phyloP scores from a whole-genome alignment of 495 filamentous ascomycete genomes.

The Mytilinidion resinicola region DNA sequence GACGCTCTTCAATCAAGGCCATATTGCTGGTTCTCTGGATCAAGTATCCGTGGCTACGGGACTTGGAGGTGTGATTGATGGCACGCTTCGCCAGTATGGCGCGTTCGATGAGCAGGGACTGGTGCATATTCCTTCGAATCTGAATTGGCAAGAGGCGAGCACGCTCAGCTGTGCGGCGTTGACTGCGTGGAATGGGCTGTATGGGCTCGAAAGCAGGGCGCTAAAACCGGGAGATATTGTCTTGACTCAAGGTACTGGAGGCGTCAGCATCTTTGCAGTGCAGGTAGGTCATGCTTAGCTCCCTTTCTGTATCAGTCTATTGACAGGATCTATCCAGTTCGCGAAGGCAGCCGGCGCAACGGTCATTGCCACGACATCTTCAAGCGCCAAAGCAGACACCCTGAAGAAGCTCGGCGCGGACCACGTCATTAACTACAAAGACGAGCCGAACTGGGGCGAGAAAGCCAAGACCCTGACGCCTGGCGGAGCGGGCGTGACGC shows the following conservation, averaged over 20 bases:
- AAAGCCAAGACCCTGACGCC: slow-evolving; percentile 61
- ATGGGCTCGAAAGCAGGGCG: slow-evolving; percentile 52
- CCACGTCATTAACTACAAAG: slow-evolving; percentile 72
- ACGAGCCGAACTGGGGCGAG: slow-evolving; percentile 66
- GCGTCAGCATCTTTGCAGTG: slow-evolving; percentile 70
- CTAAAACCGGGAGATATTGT: slow-evolving; percentile 65
- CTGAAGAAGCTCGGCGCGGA: slow-evolving; percentile 71
- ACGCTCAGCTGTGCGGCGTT: slow-evolving; percentile 68
- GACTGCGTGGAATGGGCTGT: slow-evolving; percentile 79
- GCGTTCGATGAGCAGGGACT: slow-evolving; percentile 64
- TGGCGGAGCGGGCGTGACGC: slow-evolving; percentile 55
- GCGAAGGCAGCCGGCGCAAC: slow-evolving; percentile 76
- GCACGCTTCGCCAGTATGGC: slow-evolving; percentile 65
- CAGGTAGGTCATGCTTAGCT: slow-evolving; percentile 44
- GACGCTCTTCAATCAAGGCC: slow-evolving; percentile 75
- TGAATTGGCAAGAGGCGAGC: slow-evolving; percentile 56
- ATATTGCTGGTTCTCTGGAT: slow-evolving; percentile 56
- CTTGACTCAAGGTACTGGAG: slow-evolving; percentile 75
- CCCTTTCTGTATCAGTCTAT: background rate
- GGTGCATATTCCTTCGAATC: slow-evolving; percentile 56
- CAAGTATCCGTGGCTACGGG: slow-evolving; percentile 44
- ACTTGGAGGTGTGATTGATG: slow-evolving; percentile 65
- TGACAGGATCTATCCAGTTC: slow-evolving; percentile 46
- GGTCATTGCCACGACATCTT: slow-evolving; percentile 77
- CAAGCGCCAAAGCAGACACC: slow-evolving; percentile 54